Evolutionary conservation across 441 rosid genomes (phyloP).

Genomic region (Euphorbia celastroides): DNA sequence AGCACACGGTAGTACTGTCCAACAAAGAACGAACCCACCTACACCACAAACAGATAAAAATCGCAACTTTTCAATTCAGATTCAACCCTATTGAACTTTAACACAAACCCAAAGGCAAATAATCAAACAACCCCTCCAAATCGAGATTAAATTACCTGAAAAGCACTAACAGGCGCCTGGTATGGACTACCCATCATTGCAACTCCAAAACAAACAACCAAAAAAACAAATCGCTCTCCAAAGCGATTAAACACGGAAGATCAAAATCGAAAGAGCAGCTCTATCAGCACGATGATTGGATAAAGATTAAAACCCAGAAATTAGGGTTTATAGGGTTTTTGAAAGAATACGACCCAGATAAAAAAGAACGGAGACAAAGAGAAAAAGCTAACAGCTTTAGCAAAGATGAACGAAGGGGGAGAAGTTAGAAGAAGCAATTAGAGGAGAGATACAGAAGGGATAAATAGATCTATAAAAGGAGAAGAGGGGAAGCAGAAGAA

Average conservation of each 20-base stretch:
- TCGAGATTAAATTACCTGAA: conserved; percentile 36
- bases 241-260: conserved; percentile 26
- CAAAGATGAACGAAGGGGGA: background rate
- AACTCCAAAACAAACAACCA: background rate
- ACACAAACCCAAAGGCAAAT: background rate
- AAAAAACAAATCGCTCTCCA: conserved; percentile 15
- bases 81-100: background rate
- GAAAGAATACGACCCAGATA: background rate
- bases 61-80: background rate
- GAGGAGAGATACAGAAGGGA: background rate
- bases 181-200: conserved; percentile 46
- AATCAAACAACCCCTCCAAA: background rate
- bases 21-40: conserved; percentile 93
- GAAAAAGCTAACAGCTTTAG: background rate
- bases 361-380: background rate
- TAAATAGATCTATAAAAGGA: background rate
- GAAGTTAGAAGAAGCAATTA: background rate
- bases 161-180: conserved; percentile 52
- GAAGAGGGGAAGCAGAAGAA: background rate
- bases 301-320: conserved; percentile 8
- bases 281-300: background rate
- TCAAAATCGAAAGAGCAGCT: background rate
- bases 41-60: conserved; percentile 4
- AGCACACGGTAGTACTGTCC: conserved; percentile 82
- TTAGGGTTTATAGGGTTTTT: conserved; percentile 18